Evolutionary conservation across 768 basidiomycete species (phyloP).

Genomic region (Termitomyces sp.): DNA sequence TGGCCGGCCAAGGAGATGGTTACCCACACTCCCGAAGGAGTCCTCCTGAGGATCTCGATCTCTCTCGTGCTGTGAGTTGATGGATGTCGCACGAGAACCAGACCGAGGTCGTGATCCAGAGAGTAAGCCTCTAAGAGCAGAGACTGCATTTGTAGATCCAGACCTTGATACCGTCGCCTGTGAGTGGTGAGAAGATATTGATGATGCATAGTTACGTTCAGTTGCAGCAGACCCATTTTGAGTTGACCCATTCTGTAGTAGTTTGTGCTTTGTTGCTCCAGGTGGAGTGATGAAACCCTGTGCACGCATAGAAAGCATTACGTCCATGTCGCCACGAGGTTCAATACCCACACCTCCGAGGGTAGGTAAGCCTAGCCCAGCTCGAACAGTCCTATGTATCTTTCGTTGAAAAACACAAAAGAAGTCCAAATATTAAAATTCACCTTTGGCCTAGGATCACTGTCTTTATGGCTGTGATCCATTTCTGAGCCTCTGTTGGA

Average conservation of each 20-base stretch:
- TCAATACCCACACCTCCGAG: constrained; percentile 46
- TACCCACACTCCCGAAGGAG: constrained; percentile 55
- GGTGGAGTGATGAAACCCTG: constrained; percentile 52
- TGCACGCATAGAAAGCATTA: constrained; percentile 75
- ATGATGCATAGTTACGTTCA: constrained; percentile 43
- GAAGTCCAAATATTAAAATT: constrained; percentile 2
- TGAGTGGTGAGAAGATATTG: constrained; percentile 41
- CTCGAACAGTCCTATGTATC: constrained; percentile 56
- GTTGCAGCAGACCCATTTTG: constrained; percentile 14
- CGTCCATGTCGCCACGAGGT: constrained; percentile 78
- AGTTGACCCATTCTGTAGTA: constrained; percentile 22
- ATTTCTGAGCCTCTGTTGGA: constrained; percentile 60
- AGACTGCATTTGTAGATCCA: constrained; percentile 39
- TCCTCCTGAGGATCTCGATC: constrained; percentile 38
- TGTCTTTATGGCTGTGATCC: constrained; percentile 74
- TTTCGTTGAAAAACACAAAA: background rate
- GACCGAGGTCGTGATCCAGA: constrained; percentile 52
- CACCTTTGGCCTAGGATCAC: constrained; percentile 72
- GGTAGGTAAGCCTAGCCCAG: constrained; percentile 53
- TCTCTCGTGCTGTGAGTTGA: constrained; percentile 32
- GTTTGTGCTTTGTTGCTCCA: constrained; percentile 16
- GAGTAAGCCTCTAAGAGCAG: constrained; percentile 61
- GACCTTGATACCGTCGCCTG: constrained; percentile 38
- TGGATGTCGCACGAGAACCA: constrained; percentile 45
- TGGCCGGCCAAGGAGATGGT: constrained; percentile 46